A percentile compares a stretch with the other conserved stretches of the same genome.
phyloP scores from a whole-genome alignment of 2,329 filamentous ascomycete species.

The Mycocentrospora acerina region DNA sequence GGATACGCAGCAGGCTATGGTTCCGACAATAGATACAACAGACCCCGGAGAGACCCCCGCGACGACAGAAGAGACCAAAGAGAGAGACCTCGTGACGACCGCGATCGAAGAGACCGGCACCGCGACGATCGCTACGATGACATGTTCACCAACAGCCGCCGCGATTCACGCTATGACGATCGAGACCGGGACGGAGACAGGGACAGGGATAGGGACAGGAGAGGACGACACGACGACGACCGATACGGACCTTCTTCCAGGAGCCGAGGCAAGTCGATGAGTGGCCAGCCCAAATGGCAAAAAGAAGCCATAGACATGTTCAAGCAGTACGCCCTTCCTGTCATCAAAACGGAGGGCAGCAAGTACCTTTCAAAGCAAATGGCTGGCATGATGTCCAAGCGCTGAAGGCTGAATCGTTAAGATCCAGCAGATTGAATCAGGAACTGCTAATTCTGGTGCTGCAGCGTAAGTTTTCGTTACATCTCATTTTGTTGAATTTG shows the following conservation, averaged over 20 bases:
- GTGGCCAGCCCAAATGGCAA: conserved; percentile 31
- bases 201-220: conserved; percentile 12
- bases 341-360: conserved; percentile 36
- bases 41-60: conserved; percentile 14
- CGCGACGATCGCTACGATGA: conserved; percentile 7
- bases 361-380: conserved; percentile 36
- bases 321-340: conserved; percentile 33
- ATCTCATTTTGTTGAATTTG: no score
- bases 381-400: conserved; percentile 20
- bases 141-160: neutral
- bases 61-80: conserved; percentile 14
- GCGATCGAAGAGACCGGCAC: conserved; percentile 6
- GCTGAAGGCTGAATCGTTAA: conserved; percentile 1
- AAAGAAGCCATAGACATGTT: conserved; percentile 35
- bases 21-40: conserved; percentile 26
- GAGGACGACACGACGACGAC: conserved; percentile 18
- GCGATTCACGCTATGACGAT: neutral
- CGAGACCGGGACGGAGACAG: conserved; percentile 7
- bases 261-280: conserved; percentile 11
- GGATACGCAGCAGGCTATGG: conserved; percentile 33
- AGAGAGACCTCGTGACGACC: conserved; percentile 12
- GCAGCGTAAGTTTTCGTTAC: no score
- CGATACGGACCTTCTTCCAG: conserved; percentile 13
- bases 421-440: no score
- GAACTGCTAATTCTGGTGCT: no score